Percentiles rank a stretch among this genome's conserved stretches.
Conservation (phyloP, 116 monocot species). For the Trichopus zeylanicus region DNA sequence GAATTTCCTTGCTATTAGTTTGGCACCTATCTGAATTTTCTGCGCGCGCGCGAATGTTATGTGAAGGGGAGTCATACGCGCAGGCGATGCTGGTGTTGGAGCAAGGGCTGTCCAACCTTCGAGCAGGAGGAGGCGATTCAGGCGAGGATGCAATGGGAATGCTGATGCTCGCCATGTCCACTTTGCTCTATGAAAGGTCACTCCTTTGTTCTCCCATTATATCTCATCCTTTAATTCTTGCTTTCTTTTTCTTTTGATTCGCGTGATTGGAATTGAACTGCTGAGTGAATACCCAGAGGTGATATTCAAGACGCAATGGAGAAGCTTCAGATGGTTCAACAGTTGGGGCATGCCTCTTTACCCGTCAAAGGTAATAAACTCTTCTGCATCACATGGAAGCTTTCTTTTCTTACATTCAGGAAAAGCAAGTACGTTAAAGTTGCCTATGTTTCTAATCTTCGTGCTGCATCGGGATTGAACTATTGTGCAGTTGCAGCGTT, state of each 20-base stretch:
- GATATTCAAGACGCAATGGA: conserved; percentile 55
- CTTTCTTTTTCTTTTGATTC: background rate
- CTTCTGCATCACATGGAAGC: background rate
- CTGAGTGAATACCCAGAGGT: conserved; percentile 44
- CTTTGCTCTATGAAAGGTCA: conserved; percentile 84
- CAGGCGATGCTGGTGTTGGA: conserved; percentile 81
- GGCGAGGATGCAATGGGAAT: conserved; percentile 38
- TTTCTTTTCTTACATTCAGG: background rate
- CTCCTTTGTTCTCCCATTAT: background rate
- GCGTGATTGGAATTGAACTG: too few relatives aligned
- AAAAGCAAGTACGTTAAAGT: background rate
- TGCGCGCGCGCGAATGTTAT: background rate
- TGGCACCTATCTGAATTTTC: background rate
- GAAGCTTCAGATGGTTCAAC: conserved; percentile 58
- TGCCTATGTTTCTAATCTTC: background rate
- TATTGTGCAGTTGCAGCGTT: conserved; percentile 65
- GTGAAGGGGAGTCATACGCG: conserved; percentile 46
- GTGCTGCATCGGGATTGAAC: background rate
- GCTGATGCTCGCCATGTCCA: conserved; percentile 81
- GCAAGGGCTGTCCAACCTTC: conserved; percentile 63
- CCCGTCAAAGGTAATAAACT: conserved; percentile 49
- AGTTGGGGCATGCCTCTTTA: conserved; percentile 27
- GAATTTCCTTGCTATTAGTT: background rate
- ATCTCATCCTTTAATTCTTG: background rate
- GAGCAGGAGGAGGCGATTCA: conserved; percentile 15